phyloP scores from a whole-genome alignment of 2,329 filamentous ascomycete species.

The Cladosporium sp. region DNA sequence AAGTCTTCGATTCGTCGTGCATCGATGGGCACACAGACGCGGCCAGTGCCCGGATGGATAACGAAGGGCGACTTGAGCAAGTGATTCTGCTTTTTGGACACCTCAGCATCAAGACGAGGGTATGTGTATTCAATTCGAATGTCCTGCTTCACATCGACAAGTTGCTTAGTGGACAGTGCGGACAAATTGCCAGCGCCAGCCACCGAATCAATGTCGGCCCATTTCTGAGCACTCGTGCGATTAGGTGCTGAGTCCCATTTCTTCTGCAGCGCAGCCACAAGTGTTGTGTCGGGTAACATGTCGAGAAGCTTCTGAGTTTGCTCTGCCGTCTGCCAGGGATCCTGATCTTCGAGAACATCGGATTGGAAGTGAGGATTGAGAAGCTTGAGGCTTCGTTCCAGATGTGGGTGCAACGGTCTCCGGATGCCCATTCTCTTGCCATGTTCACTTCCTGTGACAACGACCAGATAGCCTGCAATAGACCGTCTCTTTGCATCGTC shows the following conservation, averaged over 20 bases:
- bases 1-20: slow-evolving; percentile 69
- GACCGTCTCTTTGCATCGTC: slow-evolving; percentile 81
- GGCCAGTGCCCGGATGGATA: slow-evolving; percentile 87
- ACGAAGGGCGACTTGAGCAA: slow-evolving; percentile 96
- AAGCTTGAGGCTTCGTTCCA: slow-evolving; percentile 78
- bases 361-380: slow-evolving; percentile 79
- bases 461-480: slow-evolving; percentile 83
- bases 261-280: slow-evolving; percentile 74
- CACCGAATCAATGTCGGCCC: slow-evolving; percentile 86
- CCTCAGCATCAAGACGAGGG: slow-evolving; percentile 91
- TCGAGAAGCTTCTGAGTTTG: slow-evolving; percentile 73
- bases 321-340: slow-evolving; percentile 72
- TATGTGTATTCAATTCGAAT: slow-evolving; percentile 97
- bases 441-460: slow-evolving; percentile 81
- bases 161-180: slow-evolving; percentile 49
- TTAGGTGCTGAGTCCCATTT: slow-evolving; percentile 87
- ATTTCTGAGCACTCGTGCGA: slow-evolving; percentile 74
- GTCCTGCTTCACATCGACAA: slow-evolving; percentile 90
- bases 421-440: slow-evolving; percentile 83
- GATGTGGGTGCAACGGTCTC: slow-evolving; percentile 83
- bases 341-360: slow-evolving; percentile 77
- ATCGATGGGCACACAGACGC: slow-evolving; percentile 95
- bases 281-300: slow-evolving; percentile 74
- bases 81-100: slow-evolving; percentile 97
- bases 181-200: slow-evolving; percentile 78